phyloP scores from a whole-genome alignment of 192 early-diverging fungal genomes.

The Dissophora ornata region DNA sequence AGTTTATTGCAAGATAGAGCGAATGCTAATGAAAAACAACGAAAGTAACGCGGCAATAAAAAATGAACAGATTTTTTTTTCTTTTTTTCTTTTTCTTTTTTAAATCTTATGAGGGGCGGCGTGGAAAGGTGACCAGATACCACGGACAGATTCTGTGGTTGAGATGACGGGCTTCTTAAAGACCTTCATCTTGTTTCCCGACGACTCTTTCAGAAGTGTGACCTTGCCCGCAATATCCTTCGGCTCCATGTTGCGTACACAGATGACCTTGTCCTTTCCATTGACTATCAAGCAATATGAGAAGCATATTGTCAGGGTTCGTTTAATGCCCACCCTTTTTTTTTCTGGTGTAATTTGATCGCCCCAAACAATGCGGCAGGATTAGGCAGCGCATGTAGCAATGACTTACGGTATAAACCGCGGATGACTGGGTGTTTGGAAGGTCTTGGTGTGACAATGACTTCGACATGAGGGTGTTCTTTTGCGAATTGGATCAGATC shows the following conservation, averaged over 20 bases:
- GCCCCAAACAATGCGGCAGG: too few species aligned
- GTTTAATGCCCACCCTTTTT: too few species aligned
- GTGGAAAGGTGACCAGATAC: constrained; percentile 88
- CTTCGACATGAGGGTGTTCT: constrained; percentile 82
- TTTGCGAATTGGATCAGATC: constrained; percentile 69
- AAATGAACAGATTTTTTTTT: too few species aligned
- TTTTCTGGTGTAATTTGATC: too few species aligned
- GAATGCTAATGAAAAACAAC: too few species aligned
- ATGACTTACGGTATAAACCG: constrained; percentile 72
- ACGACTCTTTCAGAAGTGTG: constrained; percentile 70
- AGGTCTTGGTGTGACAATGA: constrained; percentile 77
- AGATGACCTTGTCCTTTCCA: constrained; percentile 71
- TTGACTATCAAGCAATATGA: constrained; percentile 54
- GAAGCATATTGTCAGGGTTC: neutral
- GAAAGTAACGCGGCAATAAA: neutral
- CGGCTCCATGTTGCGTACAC: constrained; percentile 69
- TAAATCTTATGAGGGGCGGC: constrained; percentile 73
- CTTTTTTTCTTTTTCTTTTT: neutral
- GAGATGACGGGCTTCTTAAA: constrained; percentile 81
- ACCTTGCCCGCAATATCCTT: constrained; percentile 73
- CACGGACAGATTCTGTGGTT: constrained; percentile 80
- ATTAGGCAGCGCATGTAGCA: too few species aligned
- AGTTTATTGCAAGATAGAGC: too few species aligned
- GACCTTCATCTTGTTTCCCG: constrained; percentile 69
- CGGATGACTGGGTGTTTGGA: constrained; percentile 79